Evolutionary conservation across 805 yeast genomes (phyloP), one percentile per base, ranked within the genome.

Genomic region (Spathaspora hagerdaliae): DNA sequence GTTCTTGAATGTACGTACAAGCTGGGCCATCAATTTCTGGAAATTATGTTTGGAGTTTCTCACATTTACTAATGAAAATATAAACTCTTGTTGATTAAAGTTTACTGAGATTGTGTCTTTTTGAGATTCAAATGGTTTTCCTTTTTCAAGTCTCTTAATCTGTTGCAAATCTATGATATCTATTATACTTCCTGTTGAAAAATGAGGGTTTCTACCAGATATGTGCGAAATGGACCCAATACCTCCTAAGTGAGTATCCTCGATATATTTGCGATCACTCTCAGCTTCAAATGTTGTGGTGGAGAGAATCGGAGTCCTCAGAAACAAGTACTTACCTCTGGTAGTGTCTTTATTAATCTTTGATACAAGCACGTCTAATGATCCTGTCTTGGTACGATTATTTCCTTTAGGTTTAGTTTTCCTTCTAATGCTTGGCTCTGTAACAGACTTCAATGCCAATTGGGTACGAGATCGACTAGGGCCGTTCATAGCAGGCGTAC

Each of bases 271-370:
- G 9, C 44, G 48, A 3, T 53, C 49, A 41, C 69, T 67, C 39
- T 69, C 75, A 0, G 61, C 69, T 48, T 71, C 76, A 41, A 64
- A 52, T 0, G 50, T 62, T 2, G 64, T 60, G 2, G 74, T 70
- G 33, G 57, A 49, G 31, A 51, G 46, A 13, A 49, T 39, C 1
- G 74, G 73, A 24, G 51, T 49, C 37, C 71, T 53, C 55, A 56
- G 53, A 44, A 56, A 57, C 11, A 48, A 42, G 45, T 53, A 53
- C 26, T 45, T 33, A n/a, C 42, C 15, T 7, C 14, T 15, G 14
- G 31, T 9, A 5, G 31, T 14, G 4, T 39, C 41, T n/a, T 39
- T 31, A 12, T 33, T 19, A n/a, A 12, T 39, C 14, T 39, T 24
- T 35, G n/a, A 12, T 10, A 35, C 10, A 19, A 35, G 37, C 2